These are phyloP conservation scores for Phytophthora vignae DNA, from an alignment of 352 stramenopile genomes.

Conservation along the genomic window DNA sequence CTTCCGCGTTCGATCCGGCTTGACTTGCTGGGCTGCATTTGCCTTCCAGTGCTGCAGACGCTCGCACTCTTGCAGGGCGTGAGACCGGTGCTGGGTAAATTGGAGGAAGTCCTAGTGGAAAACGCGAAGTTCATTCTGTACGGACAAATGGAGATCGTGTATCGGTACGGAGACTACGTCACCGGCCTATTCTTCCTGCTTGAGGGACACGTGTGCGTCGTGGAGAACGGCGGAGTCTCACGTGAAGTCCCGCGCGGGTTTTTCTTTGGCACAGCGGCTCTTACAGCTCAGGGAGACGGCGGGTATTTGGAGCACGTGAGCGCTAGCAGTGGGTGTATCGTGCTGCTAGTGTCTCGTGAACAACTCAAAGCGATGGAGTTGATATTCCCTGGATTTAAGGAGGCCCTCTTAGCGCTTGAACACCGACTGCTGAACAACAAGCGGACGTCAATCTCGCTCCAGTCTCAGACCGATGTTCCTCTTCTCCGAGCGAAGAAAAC, in stretches of 20 bases:
- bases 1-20: background rate
- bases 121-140: conserved; percentile 1
- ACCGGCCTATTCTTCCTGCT: background rate
- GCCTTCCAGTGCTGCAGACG: background rate
- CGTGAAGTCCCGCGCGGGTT: background rate
- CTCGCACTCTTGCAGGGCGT: background rate
- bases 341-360: background rate
- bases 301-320: background rate
- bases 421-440: background rate
- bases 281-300: background rate
- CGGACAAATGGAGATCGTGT: background rate
- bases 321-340: background rate
- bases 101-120: background rate
- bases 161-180: conserved; percentile 3
- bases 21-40: background rate
- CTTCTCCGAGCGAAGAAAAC: background rate
- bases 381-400: background rate
- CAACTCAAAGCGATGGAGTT: background rate
- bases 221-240: background rate
- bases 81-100: background rate
- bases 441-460: background rate
- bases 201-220: background rate
- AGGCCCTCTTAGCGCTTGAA: background rate
- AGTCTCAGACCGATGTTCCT: background rate
- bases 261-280: background rate